Evolutionary conservation across 1,284 basidiomycete genomes (phyloP).

Genomic region (Xanthoconium separans): DNA sequence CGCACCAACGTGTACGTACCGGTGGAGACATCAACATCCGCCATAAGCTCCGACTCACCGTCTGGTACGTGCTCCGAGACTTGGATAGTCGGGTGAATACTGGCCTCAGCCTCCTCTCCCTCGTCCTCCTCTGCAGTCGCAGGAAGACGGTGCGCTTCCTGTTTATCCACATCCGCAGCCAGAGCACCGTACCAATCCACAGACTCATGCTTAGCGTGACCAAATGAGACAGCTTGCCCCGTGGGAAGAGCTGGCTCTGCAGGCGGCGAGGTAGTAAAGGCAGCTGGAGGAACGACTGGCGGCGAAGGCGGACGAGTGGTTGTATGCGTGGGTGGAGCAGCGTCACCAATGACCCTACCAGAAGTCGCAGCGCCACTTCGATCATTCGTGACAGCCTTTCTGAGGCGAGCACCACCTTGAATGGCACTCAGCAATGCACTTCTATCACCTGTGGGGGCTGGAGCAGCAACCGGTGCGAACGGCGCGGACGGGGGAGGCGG

Average conservation of each 20-base stretch:
- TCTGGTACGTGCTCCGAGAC: constrained; percentile 46
- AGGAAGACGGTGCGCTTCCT: constrained; percentile 44
- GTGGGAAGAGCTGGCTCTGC: constrained; percentile 26
- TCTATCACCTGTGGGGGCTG: constrained; percentile 45
- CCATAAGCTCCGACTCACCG: constrained; percentile 52
- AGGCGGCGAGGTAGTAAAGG: constrained; percentile 26
- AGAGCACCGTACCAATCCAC: constrained; percentile 92
- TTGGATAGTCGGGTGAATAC: constrained; percentile 53
- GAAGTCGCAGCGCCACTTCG: constrained; percentile 69
- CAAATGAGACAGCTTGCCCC: constrained; percentile 23
- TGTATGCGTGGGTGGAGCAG: constrained; percentile 73
- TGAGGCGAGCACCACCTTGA: constrained; percentile 74
- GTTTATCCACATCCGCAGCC: constrained; percentile 67
- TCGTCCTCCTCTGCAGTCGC: constrained; percentile 60
- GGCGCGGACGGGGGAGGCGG: constrained; percentile 29
- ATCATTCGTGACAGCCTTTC: constrained; percentile 83
- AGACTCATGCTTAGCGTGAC: constrained; percentile 66
- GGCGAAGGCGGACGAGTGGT: constrained; percentile 41
- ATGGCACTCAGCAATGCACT: constrained; percentile 81
- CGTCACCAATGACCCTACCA: constrained; percentile 79
- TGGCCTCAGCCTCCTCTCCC: constrained; percentile 38
- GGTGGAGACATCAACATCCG: constrained; percentile 74
- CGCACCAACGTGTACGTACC: constrained; percentile 38
- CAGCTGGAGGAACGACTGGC: constrained; percentile 24
- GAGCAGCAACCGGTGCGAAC: constrained; percentile 28